Conservation (phyloP, 2,329 filamentous ascomycete species). For the Botrytis cinerea region DNA sequence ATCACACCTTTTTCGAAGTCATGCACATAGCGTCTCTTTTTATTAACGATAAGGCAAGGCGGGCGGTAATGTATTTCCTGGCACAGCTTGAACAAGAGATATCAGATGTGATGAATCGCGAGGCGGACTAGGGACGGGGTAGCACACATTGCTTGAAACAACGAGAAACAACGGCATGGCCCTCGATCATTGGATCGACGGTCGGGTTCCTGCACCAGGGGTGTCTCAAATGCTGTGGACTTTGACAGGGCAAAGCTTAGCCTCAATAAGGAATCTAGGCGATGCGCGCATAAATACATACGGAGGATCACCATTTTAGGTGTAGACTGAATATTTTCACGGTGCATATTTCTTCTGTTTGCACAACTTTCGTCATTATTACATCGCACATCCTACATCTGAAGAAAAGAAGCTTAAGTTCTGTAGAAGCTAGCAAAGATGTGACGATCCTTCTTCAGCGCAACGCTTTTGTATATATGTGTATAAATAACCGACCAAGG, state of each 20-base stretch:
- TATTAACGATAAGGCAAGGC: neutral
- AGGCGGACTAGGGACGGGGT: constrained; percentile 3
- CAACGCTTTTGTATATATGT: neutral
- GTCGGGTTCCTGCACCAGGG: constrained; percentile 25
- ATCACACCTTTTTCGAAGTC: constrained; percentile 15
- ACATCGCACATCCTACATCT: neutral
- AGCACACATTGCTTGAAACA: constrained; percentile 21
- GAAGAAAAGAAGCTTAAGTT: constrained; percentile 11
- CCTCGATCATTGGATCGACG: constrained; percentile 24
- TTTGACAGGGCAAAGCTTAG: constrained; percentile 21
- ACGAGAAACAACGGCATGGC: constrained; percentile 22
- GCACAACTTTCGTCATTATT: constrained; percentile 21
- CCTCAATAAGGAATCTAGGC: constrained; percentile 1
- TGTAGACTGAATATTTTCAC: constrained; percentile 5
- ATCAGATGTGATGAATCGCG: constrained; percentile 18
- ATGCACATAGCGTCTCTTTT: constrained; percentile 4
- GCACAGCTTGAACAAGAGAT: constrained; percentile 13
- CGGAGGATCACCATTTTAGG: constrained; percentile 7
- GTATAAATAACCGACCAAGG: neutral
- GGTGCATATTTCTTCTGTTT: constrained; percentile 8
- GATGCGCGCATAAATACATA: constrained; percentile 1
- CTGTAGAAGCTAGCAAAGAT: neutral
- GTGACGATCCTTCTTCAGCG: constrained; percentile 1
- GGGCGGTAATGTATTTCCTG: constrained; percentile 9
- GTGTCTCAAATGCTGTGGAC: constrained; percentile 23